phyloP scores from a whole-genome alignment of 768 basidiomycete genomes.

The Trametes gibbosa region DNA sequence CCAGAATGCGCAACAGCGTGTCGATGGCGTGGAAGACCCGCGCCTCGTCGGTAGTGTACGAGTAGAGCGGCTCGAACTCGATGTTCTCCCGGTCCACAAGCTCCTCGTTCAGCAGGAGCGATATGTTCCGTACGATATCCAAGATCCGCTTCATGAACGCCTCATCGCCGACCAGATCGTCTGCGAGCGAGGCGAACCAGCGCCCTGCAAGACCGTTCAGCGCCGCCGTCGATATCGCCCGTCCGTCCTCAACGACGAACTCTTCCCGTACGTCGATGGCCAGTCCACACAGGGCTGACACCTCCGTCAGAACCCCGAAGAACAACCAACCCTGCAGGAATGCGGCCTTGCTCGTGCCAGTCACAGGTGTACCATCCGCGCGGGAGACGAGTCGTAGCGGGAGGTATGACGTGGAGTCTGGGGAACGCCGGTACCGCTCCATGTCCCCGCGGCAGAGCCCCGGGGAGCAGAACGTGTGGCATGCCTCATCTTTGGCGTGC shows the following conservation, averaged over 20 bases:
- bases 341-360: not conserved
- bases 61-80: not conserved
- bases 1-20: not conserved
- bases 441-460: not conserved
- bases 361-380: not conserved
- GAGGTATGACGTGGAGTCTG: not conserved
- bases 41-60: not conserved
- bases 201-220: conserved; percentile 3
- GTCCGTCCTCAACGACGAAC: not conserved
- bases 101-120: not conserved
- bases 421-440: not conserved
- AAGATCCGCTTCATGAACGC: not conserved
- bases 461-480: conserved; percentile 2
- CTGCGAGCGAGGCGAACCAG: not conserved
- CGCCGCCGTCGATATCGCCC: not conserved
- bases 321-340: conserved; percentile 10
- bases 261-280: not conserved
- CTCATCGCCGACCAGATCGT: not conserved
- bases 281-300: not conserved
- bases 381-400: not conserved
- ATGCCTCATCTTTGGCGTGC: not conserved
- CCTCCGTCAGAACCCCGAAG: not conserved
- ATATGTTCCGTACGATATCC: not conserved
- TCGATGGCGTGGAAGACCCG: not conserved
- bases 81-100: not conserved